Evolutionary conservation across 1,284 basidiomycete species (phyloP).

Genomic region (Trametes hirsuta): DNA sequence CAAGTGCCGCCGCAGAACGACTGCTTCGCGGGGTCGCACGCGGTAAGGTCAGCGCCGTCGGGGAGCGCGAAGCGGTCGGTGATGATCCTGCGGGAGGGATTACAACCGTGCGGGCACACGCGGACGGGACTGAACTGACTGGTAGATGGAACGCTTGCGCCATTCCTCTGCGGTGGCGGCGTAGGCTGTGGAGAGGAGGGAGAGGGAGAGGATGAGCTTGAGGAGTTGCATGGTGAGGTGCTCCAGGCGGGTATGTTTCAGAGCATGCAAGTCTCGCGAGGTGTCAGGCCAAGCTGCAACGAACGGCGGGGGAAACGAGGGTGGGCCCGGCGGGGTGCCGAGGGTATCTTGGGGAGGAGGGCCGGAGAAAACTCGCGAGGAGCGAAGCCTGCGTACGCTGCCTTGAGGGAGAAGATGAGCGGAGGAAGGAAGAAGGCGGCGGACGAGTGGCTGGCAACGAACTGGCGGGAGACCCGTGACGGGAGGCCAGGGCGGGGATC

Average conservation of each 20-base stretch:
- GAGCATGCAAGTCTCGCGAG: constrained; percentile 9
- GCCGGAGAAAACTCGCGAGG: constrained; percentile 11
- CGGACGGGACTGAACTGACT: constrained; percentile 35
- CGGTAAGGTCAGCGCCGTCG: constrained; percentile 51
- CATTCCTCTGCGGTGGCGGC: constrained; percentile 45
- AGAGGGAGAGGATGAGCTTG: constrained; percentile 26
- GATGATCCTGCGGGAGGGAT: constrained; percentile 53
- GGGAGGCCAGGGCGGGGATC: neutral
- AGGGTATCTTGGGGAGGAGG: constrained; percentile 5
- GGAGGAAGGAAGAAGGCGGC: constrained; percentile 5
- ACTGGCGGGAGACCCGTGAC: too few relatives aligned
- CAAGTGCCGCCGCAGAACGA: constrained; percentile 82
- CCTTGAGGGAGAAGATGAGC: neutral
- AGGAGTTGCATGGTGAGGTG: constrained; percentile 23
- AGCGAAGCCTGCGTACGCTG: neutral
- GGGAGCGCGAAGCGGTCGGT: constrained; percentile 77
- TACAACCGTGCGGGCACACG: neutral
- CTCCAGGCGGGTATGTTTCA: constrained; percentile 14
- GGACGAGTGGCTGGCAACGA: constrained; percentile 7
- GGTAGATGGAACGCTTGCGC: constrained; percentile 46
- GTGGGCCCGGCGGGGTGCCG: constrained; percentile 18
- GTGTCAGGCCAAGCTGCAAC: constrained; percentile 4
- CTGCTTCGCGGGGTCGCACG: constrained; percentile 57
- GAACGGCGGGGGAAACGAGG: constrained; percentile 18
- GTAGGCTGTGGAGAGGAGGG: constrained; percentile 29